Conservation (phyloP, 108 stramenopile genomes). For the Skeletonema potamos region DNA sequence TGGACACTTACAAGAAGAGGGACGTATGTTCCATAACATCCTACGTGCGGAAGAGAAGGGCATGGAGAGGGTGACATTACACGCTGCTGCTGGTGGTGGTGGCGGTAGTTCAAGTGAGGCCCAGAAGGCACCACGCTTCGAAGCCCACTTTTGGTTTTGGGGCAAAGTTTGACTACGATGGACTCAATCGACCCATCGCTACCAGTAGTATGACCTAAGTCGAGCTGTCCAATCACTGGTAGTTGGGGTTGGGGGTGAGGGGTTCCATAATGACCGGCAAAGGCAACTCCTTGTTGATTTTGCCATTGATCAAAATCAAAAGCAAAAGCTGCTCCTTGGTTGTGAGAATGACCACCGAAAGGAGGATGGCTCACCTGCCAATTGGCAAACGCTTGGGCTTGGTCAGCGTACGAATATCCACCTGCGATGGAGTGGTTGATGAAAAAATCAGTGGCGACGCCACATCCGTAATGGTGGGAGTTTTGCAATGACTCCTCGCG, state of each 20-base stretch:
- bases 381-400: neutral
- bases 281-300: neutral
- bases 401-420: too few species aligned
- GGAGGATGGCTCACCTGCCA: neutral
- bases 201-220: neutral
- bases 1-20: neutral
- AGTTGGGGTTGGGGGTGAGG: neutral
- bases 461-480: too few species aligned
- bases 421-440: too few species aligned
- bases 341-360: neutral
- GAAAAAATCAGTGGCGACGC: too few species aligned
- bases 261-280: neutral
- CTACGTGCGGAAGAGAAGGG: neutral
- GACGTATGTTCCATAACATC: neutral
- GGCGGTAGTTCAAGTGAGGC: neutral
- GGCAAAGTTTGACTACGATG: neutral
- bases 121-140: too few species aligned
- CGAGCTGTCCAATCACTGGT: neutral
- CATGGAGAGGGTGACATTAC: neutral
- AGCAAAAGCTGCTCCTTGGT: neutral
- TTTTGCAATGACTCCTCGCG: too few species aligned
- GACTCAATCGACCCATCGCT: neutral
- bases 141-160: too few species aligned
- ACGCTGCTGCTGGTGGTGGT: neutral
- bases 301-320: neutral